Conservation (phyloP, 441 rosid species). For the Isatis lusitanica region DNA sequence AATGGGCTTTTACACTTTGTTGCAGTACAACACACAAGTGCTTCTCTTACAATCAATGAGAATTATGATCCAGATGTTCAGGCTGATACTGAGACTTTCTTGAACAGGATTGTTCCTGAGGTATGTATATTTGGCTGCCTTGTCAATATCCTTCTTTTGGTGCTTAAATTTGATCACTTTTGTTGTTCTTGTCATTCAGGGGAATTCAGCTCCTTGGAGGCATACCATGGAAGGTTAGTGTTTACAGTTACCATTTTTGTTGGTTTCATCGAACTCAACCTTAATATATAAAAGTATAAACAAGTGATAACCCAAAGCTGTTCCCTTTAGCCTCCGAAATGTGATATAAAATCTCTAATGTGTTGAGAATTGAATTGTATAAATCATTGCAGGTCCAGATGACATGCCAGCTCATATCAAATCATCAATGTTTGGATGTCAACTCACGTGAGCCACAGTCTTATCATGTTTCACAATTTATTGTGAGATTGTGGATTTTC, state of each 20-base stretch:
- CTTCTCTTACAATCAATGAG: constrained; percentile 93
- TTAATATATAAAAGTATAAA: too few relatives aligned
- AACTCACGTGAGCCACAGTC: constrained; percentile 59
- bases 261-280: background rate
- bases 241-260: background rate
- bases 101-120: constrained; percentile 89
- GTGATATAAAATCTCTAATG: background rate
- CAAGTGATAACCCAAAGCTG: background rate
- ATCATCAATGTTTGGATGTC: constrained; percentile 89
- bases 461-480: background rate
- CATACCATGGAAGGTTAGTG: constrained; percentile 85
- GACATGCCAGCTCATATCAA: constrained; percentile 97
- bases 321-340: background rate
- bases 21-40: constrained; percentile 90
- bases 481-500: constrained; percentile 4
- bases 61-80: constrained; percentile 93
- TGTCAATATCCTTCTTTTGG: background rate
- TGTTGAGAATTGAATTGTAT: constrained; percentile 6
- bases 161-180: background rate
- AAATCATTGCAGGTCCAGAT: constrained; percentile 69
- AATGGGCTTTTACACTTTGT: background rate
- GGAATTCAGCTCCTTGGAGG: constrained; percentile 92
- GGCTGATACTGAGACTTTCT: constrained; percentile 90
- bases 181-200: constrained; percentile 40
- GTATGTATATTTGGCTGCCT: constrained; percentile 30